Evolutionary conservation across 1,284 basidiomycete genomes (phyloP), one percentile per base, ranked within the genome.

Genomic region (Neotropicomus parvogracilis): DNA sequence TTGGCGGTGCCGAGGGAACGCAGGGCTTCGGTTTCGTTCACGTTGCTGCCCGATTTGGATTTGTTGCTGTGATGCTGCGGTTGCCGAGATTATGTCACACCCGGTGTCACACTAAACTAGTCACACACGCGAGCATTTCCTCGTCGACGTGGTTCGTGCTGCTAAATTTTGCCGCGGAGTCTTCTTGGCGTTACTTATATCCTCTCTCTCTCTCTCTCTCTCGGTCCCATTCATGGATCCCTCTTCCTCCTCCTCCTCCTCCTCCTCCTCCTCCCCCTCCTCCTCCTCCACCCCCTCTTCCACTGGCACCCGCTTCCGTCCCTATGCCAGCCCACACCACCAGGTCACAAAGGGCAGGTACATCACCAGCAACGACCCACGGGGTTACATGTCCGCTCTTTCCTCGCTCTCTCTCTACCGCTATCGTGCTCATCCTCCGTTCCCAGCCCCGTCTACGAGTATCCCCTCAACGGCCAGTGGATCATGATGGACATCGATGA

Each of bases 401-500:
- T 40, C 19, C 31, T n/a, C 31, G 43, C 20, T 29, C 42, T 8
- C 7, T 32, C 9, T 32, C 13, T 24, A 1, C 8, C 41, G n/a
- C n/a, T n/a, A 24, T 4, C 37, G 14, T 26, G 38, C 53, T 58
- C 51, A 50, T 44, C 26, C 19, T 21, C 42, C n/a, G n/a, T n/a
- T 32, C 24, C 4, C 58, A 90, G 87, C 52, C 88, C 88, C 12
- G 88, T 91, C 10, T 91, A 88, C 59, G 88, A 91, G 65, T 91
- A 91, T 59, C 88, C 88, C 3, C 72, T 91, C 49, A 89, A 90
- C 55, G 85, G 83, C 13, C 88, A 91, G 64, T 91, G 88, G 87
- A 89, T 91, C 59, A 91, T 91, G 88, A 88, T 91, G 80, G 89
- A 91, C 70, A 87, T 88, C 65, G 89, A 91, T 64, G 88, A 91